phyloP scores from a whole-genome alignment of 2,329 filamentous ascomycete species.

The Nemania abortiva region DNA sequence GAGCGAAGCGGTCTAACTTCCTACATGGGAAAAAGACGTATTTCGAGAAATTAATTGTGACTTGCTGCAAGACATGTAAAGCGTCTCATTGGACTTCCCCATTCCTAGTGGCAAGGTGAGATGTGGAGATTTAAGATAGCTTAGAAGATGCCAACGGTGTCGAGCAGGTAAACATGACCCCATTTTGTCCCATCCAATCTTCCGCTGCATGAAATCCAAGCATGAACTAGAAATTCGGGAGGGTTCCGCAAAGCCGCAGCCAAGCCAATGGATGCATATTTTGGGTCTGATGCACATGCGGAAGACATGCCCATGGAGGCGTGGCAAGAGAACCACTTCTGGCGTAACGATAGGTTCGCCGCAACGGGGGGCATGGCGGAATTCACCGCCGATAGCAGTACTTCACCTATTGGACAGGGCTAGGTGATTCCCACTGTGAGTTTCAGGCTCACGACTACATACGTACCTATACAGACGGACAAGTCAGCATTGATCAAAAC shows the following conservation, averaged over 20 bases:
- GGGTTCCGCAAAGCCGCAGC: constrained; percentile 10
- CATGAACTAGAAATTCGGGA: background rate
- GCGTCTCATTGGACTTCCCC: constrained; percentile 1
- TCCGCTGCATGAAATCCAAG: constrained; percentile 4
- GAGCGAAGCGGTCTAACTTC: background rate
- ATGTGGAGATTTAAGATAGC: constrained; percentile 11
- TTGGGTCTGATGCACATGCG: constrained; percentile 4
- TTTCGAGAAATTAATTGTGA: constrained; percentile 13
- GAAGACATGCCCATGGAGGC: background rate
- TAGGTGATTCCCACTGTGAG: background rate
- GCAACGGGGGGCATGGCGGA: constrained; percentile 5
- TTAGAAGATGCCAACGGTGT: constrained; percentile 11
- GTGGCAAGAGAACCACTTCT: constrained; percentile 22
- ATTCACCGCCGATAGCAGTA: constrained; percentile 1
- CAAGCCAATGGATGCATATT: background rate
- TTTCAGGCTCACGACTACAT: background rate
- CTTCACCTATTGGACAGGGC: constrained; percentile 3
- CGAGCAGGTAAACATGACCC: background rate
- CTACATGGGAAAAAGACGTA: background rate
- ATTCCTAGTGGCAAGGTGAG: constrained; percentile 30
- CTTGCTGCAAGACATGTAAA: constrained; percentile 8
- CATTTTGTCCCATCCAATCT: background rate
- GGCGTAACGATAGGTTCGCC: constrained; percentile 27
- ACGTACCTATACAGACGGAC: background rate
- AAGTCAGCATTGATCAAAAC: background rate